These are phyloP conservation scores for Globisporangium rhizosaccharum DNA, from an alignment of 352 stramenopile species.

Conservation along the genomic window DNA sequence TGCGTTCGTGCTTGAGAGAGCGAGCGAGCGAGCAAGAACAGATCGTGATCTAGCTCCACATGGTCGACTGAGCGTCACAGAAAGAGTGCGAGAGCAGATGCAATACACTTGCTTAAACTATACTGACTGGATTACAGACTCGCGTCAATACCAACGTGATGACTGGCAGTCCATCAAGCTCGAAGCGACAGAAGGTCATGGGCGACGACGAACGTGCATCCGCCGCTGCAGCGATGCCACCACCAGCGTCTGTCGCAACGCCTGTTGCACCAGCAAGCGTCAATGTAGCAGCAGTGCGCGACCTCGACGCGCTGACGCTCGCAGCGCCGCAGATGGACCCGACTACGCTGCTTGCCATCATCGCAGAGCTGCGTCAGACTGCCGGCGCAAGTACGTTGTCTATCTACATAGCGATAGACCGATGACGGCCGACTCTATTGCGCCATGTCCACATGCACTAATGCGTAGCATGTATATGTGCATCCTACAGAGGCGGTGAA, in stretches of 20 bases:
- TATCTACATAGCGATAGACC: background rate
- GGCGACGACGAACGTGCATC: background rate
- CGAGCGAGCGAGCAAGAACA: too few species aligned
- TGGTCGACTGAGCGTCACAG: too few species aligned
- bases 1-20: too few species aligned
- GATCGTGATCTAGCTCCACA: too few species aligned
- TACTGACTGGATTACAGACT: too few species aligned
- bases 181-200: constrained; percentile 8
- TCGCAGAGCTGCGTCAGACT: constrained; percentile 50
- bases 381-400: constrained; percentile 53
- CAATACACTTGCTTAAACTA: too few species aligned
- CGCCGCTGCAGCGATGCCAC: constrained; percentile 1
- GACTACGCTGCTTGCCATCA: constrained; percentile 57
- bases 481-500: constrained; percentile 48
- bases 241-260: background rate
- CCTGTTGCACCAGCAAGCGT: constrained; percentile 6
- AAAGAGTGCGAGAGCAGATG: too few species aligned
- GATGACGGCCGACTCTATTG: background rate
- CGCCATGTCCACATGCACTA: too few species aligned
- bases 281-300: constrained; percentile 5
- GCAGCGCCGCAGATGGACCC: constrained; percentile 27
- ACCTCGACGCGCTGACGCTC: constrained; percentile 26
- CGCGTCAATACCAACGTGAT: background rate
- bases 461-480: background rate
- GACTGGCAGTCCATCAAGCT: background rate